A percentile compares a stretch with the other conserved stretches of the same genome.
phyloP scores from a whole-genome alignment of 352 stramenopile genomes.

The Phytophthora niederhauseri region DNA sequence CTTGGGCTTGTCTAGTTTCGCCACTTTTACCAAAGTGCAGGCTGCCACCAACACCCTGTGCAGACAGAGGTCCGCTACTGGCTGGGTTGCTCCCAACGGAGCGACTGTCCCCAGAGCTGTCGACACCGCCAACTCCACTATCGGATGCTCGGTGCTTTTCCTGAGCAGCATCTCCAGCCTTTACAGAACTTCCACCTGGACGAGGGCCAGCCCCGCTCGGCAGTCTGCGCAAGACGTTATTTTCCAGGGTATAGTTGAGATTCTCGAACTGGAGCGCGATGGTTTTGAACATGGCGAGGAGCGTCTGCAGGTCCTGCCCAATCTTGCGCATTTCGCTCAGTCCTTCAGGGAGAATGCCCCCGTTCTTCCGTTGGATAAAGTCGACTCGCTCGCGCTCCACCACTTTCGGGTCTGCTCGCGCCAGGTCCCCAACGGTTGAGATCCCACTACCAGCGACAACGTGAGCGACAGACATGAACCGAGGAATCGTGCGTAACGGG shows the following conservation, averaged over 20 bases:
- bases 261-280: conserved; percentile 64
- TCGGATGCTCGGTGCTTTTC: not conserved
- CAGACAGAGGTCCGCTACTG: not conserved
- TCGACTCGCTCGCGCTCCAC: conserved; percentile 58
- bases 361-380: conserved; percentile 55
- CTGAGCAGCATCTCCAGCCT: not conserved
- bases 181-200: not conserved
- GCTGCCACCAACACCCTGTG: not conserved
- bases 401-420: conserved; percentile 50
- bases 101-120: not conserved
- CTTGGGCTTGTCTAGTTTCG: not conserved
- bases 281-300: conserved; percentile 66
- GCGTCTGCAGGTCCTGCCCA: conserved; percentile 57
- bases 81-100: not conserved
- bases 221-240: conserved; percentile 35
- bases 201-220: conserved; percentile 10
- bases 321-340: conserved; percentile 52
- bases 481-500: conserved; percentile 68
- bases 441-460: conserved; percentile 59
- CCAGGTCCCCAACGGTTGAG: conserved; percentile 69
- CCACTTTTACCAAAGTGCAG: conserved; percentile 3
- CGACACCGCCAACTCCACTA: not conserved
- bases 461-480: conserved; percentile 63
- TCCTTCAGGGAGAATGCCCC: conserved; percentile 7
- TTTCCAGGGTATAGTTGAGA: conserved; percentile 48